A percentile compares a stretch with the other conserved stretches of the same genome.
Conservation (phyloP, 2,329 filamentous ascomycete genomes). For the Drechslera avenae region DNA sequence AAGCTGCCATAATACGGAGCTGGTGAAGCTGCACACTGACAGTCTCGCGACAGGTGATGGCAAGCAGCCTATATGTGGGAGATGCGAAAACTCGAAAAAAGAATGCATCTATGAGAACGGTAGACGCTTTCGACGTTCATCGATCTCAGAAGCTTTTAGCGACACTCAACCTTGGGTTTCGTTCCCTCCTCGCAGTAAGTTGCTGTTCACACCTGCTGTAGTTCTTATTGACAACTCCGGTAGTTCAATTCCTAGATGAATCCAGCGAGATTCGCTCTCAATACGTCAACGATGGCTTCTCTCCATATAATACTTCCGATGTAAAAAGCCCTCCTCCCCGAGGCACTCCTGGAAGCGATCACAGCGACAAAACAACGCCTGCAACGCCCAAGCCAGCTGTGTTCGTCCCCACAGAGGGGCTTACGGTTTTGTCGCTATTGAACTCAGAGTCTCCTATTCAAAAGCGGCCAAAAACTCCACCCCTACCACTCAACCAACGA, state of each 20-base stretch:
- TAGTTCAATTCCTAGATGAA: conserved; percentile 47
- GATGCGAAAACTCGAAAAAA: conserved; percentile 41
- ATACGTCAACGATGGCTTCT: conserved; percentile 30
- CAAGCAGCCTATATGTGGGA: conserved; percentile 40
- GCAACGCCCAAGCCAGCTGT: conserved; percentile 24
- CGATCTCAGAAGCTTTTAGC: conserved; percentile 40
- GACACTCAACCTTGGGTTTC: conserved; percentile 43
- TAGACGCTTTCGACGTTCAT: conserved; percentile 44
- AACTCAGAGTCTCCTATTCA: conserved; percentile 41
- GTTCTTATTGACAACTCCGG: conserved; percentile 14
- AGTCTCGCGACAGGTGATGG: conserved; percentile 37
- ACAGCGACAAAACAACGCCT: conserved; percentile 11
- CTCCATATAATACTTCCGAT: conserved; percentile 21
- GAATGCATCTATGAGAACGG: conserved; percentile 45
- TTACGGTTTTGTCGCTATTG: conserved; percentile 42
- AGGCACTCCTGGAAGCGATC: conserved; percentile 16
- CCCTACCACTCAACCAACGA: conserved; percentile 24
- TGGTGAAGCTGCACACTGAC: conserved; percentile 18
- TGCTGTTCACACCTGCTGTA: not conserved
- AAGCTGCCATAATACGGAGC: conserved; percentile 2
- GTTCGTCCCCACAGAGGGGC: conserved; percentile 35
- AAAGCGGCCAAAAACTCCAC: conserved; percentile 16
- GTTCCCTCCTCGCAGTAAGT: conserved; percentile 41
- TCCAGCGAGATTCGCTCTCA: conserved; percentile 42
- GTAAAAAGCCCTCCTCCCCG: conserved; percentile 13